A percentile compares a stretch with the other conserved stretches of the same genome.
Conservation (phyloP, 768 basidiomycete species). For the Mycena albidolilacea region DNA sequence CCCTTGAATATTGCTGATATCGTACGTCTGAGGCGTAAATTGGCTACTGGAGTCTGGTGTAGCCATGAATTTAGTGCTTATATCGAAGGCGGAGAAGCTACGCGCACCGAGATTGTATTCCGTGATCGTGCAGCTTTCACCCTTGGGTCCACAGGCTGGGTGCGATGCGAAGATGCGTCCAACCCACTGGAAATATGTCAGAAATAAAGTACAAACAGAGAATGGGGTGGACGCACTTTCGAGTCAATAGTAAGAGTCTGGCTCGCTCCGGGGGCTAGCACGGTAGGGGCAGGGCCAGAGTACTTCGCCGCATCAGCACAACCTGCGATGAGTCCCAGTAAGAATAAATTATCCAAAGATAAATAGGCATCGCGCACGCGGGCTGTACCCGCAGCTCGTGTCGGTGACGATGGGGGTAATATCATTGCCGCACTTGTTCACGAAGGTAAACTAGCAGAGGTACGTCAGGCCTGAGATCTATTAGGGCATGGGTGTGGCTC, state of each 20-base stretch:
- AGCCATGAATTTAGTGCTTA: background rate
- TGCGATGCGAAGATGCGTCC: conserved; percentile 58
- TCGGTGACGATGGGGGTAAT: conserved; percentile 56
- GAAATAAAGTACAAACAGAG: background rate
- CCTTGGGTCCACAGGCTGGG: conserved; percentile 53
- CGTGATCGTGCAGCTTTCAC: conserved; percentile 56
- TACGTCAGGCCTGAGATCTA: background rate
- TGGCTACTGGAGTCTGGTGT: conserved; percentile 36
- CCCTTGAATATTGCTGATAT: conserved; percentile 61
- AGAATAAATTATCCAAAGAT: background rate
- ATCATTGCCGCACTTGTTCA: conserved; percentile 50
- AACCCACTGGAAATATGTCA: conserved; percentile 52
- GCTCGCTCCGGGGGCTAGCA: background rate
- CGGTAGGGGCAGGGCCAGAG: background rate
- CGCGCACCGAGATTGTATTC: conserved; percentile 58
- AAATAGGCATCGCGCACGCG: conserved; percentile 41
- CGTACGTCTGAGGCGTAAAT: conserved; percentile 53
- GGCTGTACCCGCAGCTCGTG: conserved; percentile 58
- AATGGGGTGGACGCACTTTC: background rate
- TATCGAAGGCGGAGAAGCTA: background rate
- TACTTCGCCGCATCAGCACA: conserved; percentile 1
- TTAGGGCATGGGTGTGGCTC: background rate
- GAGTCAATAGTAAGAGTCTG: conserved; percentile 6
- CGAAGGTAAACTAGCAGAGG: conserved; percentile 45
- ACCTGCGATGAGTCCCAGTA: background rate